phyloP scores from a whole-genome alignment of 495 filamentous ascomycete genomes.

The Trichoderma reesei region DNA sequence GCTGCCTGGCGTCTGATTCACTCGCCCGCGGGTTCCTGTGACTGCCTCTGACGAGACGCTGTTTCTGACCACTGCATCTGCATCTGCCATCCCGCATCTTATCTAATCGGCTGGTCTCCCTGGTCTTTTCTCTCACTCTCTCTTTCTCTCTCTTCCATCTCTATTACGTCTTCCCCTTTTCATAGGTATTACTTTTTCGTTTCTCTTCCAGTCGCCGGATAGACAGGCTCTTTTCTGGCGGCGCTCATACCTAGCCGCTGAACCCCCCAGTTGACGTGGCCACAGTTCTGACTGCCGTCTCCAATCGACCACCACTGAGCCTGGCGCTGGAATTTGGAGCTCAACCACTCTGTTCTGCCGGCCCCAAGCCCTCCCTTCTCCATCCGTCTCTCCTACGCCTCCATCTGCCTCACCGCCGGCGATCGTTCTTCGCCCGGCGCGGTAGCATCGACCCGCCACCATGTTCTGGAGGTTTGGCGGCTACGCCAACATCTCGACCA shows the following conservation, averaged over 20 bases:
- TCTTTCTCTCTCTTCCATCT: not conserved
- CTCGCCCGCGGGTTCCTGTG: not conserved
- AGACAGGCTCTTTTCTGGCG: too few relatives aligned
- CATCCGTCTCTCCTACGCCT: not conserved
- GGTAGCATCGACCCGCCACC: slow-evolving; percentile 42
- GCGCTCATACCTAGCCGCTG: not conserved
- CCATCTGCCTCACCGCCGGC: slow-evolving; percentile 3
- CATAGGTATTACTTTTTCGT: too few relatives aligned
- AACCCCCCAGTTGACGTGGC: not conserved
- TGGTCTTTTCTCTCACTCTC: not conserved
- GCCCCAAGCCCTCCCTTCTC: not conserved
- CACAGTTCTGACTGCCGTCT: not conserved
- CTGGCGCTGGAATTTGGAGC: not conserved
- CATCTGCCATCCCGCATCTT: not conserved
- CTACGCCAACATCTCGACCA: slow-evolving; percentile 91
- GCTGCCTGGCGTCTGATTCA: not conserved
- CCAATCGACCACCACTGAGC: not conserved
- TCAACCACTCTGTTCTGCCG: not conserved
- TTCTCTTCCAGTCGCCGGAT: too few relatives aligned
- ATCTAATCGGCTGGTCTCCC: not conserved
- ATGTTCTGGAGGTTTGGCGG: slow-evolving; percentile 99
- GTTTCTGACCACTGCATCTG: not conserved
- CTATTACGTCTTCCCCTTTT: too few relatives aligned
- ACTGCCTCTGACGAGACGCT: not conserved
- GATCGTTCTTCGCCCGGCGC: slow-evolving; percentile 19